A percentile compares a stretch with the other conserved stretches of the same genome.
Conservation (phyloP, 208 protist genomes). For the Leishmania turanica region DNA sequence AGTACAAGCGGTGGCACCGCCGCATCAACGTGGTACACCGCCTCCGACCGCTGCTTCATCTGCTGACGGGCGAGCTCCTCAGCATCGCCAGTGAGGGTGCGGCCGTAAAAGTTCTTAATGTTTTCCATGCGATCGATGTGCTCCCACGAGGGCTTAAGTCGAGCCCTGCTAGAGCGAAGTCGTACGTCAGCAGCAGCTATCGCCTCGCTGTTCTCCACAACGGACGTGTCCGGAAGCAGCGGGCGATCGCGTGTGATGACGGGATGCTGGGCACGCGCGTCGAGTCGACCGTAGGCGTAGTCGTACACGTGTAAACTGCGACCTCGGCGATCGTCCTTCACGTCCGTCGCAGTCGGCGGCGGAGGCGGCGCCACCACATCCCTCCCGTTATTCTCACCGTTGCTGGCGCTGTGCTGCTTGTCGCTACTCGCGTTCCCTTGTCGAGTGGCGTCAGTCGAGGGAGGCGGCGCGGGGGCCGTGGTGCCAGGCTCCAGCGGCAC, state of each 20-base stretch:
- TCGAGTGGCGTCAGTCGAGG: not conserved
- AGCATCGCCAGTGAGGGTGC: not conserved
- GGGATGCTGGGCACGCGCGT: slow-evolving; percentile 11
- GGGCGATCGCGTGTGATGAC: slow-evolving; percentile 16
- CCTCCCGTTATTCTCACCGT: not conserved
- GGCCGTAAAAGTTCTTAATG: slow-evolving; percentile 11
- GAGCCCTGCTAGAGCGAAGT: slow-evolving; percentile 18
- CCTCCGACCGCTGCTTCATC: slow-evolving; percentile 6
- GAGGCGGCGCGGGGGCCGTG: not conserved
- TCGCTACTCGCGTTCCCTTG: not conserved
- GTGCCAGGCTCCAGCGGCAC: slow-evolving; percentile 26
- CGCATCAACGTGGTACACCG: slow-evolving; percentile 8
- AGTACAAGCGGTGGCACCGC: slow-evolving; percentile 22
- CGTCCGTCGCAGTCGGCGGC: slow-evolving; percentile 17
- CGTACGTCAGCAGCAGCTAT: slow-evolving; percentile 15
- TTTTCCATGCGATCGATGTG: slow-evolving; percentile 6
- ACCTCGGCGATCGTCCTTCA: slow-evolving; percentile 14
- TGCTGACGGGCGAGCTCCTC: slow-evolving; percentile 1
- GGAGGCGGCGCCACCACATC: not conserved
- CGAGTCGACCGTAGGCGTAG: slow-evolving; percentile 33
- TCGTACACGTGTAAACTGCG: slow-evolving; percentile 35
- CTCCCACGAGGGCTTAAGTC: slow-evolving; percentile 9
- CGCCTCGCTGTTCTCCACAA: slow-evolving; percentile 25
- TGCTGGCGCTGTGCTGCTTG: not conserved
- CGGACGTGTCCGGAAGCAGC: slow-evolving; percentile 13